Percentiles rank a stretch among this genome's conserved stretches.
phyloP scores from a whole-genome alignment of 345 rosid genomes.

The Sonneratia alba region DNA sequence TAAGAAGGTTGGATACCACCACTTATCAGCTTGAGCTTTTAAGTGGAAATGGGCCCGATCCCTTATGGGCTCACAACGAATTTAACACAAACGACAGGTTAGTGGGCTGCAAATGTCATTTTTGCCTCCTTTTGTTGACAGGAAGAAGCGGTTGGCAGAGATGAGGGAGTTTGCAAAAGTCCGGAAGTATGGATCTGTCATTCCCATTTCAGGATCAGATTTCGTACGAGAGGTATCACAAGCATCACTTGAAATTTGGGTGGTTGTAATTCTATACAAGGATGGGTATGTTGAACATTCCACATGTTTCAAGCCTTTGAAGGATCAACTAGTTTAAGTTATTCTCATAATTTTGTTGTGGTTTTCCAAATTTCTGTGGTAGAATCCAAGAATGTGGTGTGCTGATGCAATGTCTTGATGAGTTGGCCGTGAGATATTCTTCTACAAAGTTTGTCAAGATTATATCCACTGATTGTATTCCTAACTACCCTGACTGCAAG shows the following conservation, averaged over 20 bases:
- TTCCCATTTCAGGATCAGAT: slow-evolving; percentile 87
- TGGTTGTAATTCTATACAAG: slow-evolving; percentile 81
- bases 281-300: slow-evolving; percentile 50
- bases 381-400: slow-evolving; percentile 70
- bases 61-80: no score
- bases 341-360: not conserved
- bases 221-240: slow-evolving; percentile 84
- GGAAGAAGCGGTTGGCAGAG: slow-evolving; percentile 91
- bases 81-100: no score
- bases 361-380: slow-evolving; percentile 1
- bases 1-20: no score
- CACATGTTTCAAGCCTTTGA: not conserved
- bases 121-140: slow-evolving; percentile 18
- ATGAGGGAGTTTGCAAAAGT: slow-evolving; percentile 61
- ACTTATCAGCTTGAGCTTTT: no score
- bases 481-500: slow-evolving; percentile 79
- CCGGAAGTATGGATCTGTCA: slow-evolving; percentile 60
- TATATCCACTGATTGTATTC: slow-evolving; percentile 92
- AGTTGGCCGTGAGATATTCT: slow-evolving; percentile 70
- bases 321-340: slow-evolving; percentile 1
- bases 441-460: slow-evolving; percentile 94
- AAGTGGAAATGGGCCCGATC: no score
- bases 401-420: slow-evolving; percentile 71
- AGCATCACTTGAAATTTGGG: slow-evolving; percentile 92
- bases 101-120: not conserved